Evolutionary conservation across 2,329 filamentous ascomycete genomes (phyloP).

Genomic region (Fusarium chlamydosporum): DNA sequence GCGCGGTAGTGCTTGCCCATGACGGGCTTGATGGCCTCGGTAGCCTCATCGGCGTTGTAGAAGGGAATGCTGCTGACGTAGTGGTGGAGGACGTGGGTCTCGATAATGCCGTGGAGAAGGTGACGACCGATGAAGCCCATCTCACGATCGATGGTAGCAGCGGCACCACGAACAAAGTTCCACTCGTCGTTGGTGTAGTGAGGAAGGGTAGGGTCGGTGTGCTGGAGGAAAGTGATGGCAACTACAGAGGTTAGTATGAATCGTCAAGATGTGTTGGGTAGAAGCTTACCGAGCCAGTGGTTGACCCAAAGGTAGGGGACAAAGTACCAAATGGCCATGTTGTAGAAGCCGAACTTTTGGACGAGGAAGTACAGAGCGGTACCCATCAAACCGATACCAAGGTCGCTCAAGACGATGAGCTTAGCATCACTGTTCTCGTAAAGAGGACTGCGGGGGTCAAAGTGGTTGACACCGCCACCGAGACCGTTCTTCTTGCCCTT

Average conservation of each 20-base stretch:
- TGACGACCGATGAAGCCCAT: slow-evolving; percentile 95
- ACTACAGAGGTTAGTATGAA: slow-evolving; percentile 68
- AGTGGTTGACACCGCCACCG: slow-evolving; percentile 91
- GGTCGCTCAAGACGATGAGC: slow-evolving; percentile 86
- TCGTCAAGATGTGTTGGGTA: not conserved
- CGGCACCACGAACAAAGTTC: slow-evolving; percentile 94
- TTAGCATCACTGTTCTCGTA: slow-evolving; percentile 93
- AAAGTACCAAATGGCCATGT: slow-evolving; percentile 95
- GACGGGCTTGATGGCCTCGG: slow-evolving; percentile 91
- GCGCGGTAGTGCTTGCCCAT: slow-evolving; percentile 97
- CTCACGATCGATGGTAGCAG: slow-evolving; percentile 96
- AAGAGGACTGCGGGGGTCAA: slow-evolving; percentile 86
- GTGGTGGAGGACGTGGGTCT: slow-evolving; percentile 98
- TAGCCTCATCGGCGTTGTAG: slow-evolving; percentile 95
- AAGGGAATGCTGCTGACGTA: slow-evolving; percentile 97
- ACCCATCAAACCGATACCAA: slow-evolving; percentile 78
- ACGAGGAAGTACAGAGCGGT: slow-evolving; percentile 76
- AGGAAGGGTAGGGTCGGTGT: slow-evolving; percentile 93
- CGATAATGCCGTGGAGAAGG: slow-evolving; percentile 94
- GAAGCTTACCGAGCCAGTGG: slow-evolving; percentile 92
- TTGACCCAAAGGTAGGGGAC: slow-evolving; percentile 97
- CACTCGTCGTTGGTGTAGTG: slow-evolving; percentile 90
- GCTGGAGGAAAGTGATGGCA: slow-evolving; percentile 96
- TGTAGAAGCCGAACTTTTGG: slow-evolving; percentile 84
- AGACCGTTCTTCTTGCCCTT: slow-evolving; percentile 90